These are phyloP conservation scores for Backusella luteola DNA, from an alignment of 192 early-diverging fungal genomes.

Conservation along the genomic window DNA sequence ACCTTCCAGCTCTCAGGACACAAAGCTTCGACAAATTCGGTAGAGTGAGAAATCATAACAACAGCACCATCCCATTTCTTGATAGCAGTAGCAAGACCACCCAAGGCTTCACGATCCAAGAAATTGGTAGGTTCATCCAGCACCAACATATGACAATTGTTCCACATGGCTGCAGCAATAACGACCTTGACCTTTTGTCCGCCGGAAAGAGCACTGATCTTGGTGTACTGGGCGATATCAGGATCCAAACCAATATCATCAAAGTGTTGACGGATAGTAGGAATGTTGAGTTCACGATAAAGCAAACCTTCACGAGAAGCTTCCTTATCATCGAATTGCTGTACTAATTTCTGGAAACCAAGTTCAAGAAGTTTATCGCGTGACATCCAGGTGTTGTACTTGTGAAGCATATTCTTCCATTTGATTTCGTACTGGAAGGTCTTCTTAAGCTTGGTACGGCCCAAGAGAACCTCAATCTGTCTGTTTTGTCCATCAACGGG, in stretches of 20 bases:
- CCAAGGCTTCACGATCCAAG: constrained; percentile 76
- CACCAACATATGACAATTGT: constrained; percentile 80
- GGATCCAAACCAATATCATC: constrained; percentile 72
- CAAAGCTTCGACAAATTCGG: constrained; percentile 67
- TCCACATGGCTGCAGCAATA: constrained; percentile 83
- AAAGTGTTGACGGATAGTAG: constrained; percentile 67
- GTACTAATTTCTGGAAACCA: constrained; percentile 74
- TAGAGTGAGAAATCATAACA: constrained; percentile 80
- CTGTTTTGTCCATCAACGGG: constrained; percentile 55
- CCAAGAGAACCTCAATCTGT: constrained; percentile 59
- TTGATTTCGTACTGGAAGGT: constrained; percentile 84
- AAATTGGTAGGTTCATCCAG: constrained; percentile 68
- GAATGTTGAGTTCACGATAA: constrained; percentile 67
- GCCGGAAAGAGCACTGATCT: constrained; percentile 75
- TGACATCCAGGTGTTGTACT: constrained; percentile 69
- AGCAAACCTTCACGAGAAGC: constrained; percentile 72
- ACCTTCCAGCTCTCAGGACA: constrained; percentile 73
- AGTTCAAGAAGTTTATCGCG: constrained; percentile 67
- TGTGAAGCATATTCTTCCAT: constrained; percentile 61
- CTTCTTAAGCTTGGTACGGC: constrained; percentile 75
- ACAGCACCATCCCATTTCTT: constrained; percentile 73
- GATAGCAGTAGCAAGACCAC: constrained; percentile 73
- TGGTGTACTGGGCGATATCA: constrained; percentile 75
- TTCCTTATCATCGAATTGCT: constrained; percentile 76
- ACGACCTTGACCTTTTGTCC: constrained; percentile 90